Base-by-base conservation (phyloP, 2,329 filamentous ascomycete species). In the Xylariaceae sp. region DNA sequence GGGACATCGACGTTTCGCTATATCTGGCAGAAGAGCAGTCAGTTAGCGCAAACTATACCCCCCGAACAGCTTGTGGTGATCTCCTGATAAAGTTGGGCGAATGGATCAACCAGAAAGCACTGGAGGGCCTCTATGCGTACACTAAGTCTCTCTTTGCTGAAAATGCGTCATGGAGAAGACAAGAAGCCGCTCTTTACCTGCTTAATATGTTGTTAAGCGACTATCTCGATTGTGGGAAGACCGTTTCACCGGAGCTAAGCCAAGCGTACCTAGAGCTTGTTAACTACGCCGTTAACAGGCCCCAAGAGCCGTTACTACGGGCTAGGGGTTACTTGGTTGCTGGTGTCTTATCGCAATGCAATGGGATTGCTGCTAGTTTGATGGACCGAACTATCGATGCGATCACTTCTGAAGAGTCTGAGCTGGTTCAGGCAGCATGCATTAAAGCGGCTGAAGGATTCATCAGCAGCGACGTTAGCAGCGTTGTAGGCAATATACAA, bases 1-100 rank as follows among this genome's bases (percentile, higher is more conserved):
- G 94, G 94, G 91, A 97, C 64, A 91, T 97, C 58, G 94, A 99
- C 71, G 89, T 95, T 62, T 97, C 96, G 53, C 82, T 99, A 2
- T 99, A 95, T 73, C 80, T 99, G 40, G 93, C 92, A 1, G 94
- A 99, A 72, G 93, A 97, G 74, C 93, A 91, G 2, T 93, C 92
- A 2, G 89, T 97, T 15, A 96, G 92, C 10, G 90, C 92, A 26
- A 97, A 97, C 72, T 99, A 97, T 74, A 97, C 94, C 0, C 90
- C 94, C 11, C 86, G 94, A 62, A 96, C 91, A 15, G 94, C 93
- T 33, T 94, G 91, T 59, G 92, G 92, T 42, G 94, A 97, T 70
- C 77, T 99, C 42, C 81, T 96, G 23, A 92, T 96, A 73, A 97
- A 96, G 75, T 79, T 96, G 54, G 91, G 90, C 41, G 92, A 97